Percentiles rank a stretch among this genome's conserved stretches.
Evolutionary conservation across 345 rosid genomes (phyloP).

Genomic region (Mercurialis annua): DNA sequence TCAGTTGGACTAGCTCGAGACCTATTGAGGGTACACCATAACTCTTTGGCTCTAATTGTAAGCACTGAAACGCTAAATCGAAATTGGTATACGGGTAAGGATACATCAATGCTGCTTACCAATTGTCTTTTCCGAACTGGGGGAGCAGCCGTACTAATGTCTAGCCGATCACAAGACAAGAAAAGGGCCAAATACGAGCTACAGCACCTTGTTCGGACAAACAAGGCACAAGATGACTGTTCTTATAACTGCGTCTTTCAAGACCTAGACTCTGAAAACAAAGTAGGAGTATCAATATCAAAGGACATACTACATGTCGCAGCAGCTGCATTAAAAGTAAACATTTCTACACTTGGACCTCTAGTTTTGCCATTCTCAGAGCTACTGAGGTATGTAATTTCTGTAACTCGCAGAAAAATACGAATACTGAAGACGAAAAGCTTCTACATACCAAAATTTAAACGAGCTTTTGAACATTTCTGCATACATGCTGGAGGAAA

Average conservation of each 20-base stretch:
- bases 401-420: not conserved
- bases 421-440: not conserved
- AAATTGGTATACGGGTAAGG: not conserved
- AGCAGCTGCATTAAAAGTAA: constrained; percentile 4
- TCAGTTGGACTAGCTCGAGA: constrained; percentile 4
- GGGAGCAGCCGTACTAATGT: constrained; percentile 16
- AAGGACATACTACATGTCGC: not conserved
- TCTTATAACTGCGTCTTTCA: not conserved
- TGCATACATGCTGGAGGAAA: constrained; percentile 17
- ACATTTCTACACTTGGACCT: constrained; percentile 1
- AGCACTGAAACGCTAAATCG: constrained; percentile 6
- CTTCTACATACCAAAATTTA: constrained; percentile 4
- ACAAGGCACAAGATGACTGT: not conserved
- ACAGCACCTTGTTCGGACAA: constrained; percentile 7
- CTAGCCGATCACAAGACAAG: constrained; percentile 1
- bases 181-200: constrained; percentile 11
- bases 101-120: constrained; percentile 12
- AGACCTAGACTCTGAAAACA: constrained; percentile 9
- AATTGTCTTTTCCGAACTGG: constrained; percentile 12
- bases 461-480: constrained; percentile 11
- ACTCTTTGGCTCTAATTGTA: constrained; percentile 13
- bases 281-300: not conserved
- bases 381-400: not conserved
- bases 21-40: constrained; percentile 3
- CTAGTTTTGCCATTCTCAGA: constrained; percentile 12